Evolutionary conservation across 192 early-diverging fungal species (phyloP).

Genomic region (Physocladia obscura): DNA sequence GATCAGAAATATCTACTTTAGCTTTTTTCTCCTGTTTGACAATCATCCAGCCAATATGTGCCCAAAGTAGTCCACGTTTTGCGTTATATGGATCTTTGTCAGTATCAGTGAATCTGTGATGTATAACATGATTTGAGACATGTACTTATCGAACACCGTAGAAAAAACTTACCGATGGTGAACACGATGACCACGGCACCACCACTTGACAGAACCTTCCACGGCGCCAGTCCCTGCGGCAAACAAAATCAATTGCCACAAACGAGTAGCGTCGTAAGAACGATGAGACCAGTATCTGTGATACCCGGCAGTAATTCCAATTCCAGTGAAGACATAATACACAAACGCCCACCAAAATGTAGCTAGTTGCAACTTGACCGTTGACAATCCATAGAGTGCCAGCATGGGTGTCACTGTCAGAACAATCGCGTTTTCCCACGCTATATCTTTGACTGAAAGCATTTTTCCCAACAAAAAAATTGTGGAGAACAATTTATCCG

Average conservation of each 20-base stretch:
- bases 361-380: slow-evolving; percentile 63
- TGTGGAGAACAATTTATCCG: neutral
- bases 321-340: slow-evolving; percentile 76
- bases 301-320: slow-evolving; percentile 73
- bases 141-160: no score
- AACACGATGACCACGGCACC: slow-evolving; percentile 31
- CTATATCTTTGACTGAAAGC: slow-evolving; percentile 21
- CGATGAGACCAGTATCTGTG: slow-evolving; percentile 57
- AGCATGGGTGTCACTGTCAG: slow-evolving; percentile 66
- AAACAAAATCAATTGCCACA: slow-evolving; percentile 34
- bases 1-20: slow-evolving; percentile 47
- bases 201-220: slow-evolving; percentile 56
- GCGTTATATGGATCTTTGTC: slow-evolving; percentile 56
- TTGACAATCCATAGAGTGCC: slow-evolving; percentile 76
- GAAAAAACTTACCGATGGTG: no score
- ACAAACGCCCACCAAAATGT: slow-evolving; percentile 63
- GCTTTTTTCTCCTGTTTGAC: slow-evolving; percentile 36
- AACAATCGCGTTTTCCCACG: slow-evolving; percentile 35
- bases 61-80: slow-evolving; percentile 47
- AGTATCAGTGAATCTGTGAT: slow-evolving; percentile 44
- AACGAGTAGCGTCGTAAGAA: slow-evolving; percentile 44
- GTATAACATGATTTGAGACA: no score
- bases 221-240: slow-evolving; percentile 19
- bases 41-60: slow-evolving; percentile 57
- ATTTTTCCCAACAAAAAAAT: no score